Evolutionary conservation across 2,329 filamentous ascomycete genomes (phyloP).

Genomic region (Talaromyces sp.): DNA sequence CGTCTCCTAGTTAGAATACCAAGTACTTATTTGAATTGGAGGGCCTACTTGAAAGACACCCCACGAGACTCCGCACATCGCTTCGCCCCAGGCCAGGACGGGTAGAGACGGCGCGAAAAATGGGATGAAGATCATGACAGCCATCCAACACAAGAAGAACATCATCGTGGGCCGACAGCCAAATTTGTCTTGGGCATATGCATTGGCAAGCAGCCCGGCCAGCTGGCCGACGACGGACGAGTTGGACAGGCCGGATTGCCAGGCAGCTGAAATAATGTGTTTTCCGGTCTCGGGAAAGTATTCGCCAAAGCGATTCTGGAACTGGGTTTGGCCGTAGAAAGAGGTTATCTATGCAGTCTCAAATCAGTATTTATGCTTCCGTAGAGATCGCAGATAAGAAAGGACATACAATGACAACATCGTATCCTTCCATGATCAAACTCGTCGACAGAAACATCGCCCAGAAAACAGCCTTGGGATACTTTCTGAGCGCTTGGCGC

Average conservation of each 20-base stretch:
- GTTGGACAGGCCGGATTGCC: slow-evolving; percentile 42
- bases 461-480: slow-evolving; percentile 9
- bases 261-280: slow-evolving; percentile 14
- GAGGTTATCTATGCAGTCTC: slow-evolving; percentile 3
- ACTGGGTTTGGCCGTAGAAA: slow-evolving; percentile 10
- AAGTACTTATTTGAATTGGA: not conserved
- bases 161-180: slow-evolving; percentile 48
- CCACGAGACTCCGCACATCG: slow-evolving; percentile 37
- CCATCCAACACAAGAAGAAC: slow-evolving; percentile 40
- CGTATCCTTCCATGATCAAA: slow-evolving; percentile 10
- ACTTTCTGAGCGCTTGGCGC: slow-evolving; percentile 7
- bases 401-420: slow-evolving; percentile 3
- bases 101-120: slow-evolving; percentile 46
- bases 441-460: slow-evolving; percentile 10
- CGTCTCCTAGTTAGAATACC: slow-evolving; percentile 36
- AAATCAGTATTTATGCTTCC: not conserved
- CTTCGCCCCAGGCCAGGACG: slow-evolving; percentile 43
- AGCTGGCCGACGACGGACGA: slow-evolving; percentile 40
- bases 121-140: slow-evolving; percentile 45
- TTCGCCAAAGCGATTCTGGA: slow-evolving; percentile 4
- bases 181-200: slow-evolving; percentile 45
- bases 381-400: not conserved
- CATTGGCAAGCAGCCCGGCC: slow-evolving; percentile 47
- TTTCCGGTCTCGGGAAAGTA: not conserved
- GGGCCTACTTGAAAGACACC: slow-evolving; percentile 6